Evolutionary conservation across 208 protist species (phyloP).

Genomic region (Leishmania braziliensis): DNA sequence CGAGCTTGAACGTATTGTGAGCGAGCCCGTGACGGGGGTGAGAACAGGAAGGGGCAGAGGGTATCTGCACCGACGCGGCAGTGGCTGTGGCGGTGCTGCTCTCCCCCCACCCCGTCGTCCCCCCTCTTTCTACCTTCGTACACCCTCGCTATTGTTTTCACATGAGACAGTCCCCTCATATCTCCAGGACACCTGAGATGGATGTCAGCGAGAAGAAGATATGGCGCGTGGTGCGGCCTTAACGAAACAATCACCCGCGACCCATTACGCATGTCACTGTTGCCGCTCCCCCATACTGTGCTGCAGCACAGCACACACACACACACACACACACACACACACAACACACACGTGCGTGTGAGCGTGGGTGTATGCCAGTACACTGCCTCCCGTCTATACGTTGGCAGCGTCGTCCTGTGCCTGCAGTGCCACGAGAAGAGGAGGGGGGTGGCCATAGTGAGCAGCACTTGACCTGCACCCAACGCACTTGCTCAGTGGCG

Average conservation of each 20-base stretch:
- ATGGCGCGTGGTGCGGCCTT: background rate
- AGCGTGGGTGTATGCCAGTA: background rate
- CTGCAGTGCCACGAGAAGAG: background rate
- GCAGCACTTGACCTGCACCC: background rate
- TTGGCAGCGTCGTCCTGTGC: background rate
- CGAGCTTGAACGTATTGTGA: background rate
- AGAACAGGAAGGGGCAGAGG: background rate
- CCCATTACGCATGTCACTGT: background rate
- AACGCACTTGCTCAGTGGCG: background rate
- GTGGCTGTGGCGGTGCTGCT: background rate
- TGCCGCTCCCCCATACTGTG: too few species aligned
- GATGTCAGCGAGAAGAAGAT: background rate
- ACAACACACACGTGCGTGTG: background rate
- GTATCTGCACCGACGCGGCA: background rate
- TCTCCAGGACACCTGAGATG: background rate
- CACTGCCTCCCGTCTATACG: background rate
- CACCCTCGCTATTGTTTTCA: background rate
- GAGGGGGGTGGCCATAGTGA: background rate
- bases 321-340: background rate
- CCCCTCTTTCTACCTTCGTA: background rate
- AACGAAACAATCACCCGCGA: background rate
- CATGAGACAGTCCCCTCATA: background rate
- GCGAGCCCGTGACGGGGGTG: background rate
- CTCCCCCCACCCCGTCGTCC: background rate
- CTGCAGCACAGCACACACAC: background rate